These are phyloP conservation scores for Paratinospora sagittata DNA, from an alignment of 164 flowering plant genomes.

Conservation along the genomic window DNA sequence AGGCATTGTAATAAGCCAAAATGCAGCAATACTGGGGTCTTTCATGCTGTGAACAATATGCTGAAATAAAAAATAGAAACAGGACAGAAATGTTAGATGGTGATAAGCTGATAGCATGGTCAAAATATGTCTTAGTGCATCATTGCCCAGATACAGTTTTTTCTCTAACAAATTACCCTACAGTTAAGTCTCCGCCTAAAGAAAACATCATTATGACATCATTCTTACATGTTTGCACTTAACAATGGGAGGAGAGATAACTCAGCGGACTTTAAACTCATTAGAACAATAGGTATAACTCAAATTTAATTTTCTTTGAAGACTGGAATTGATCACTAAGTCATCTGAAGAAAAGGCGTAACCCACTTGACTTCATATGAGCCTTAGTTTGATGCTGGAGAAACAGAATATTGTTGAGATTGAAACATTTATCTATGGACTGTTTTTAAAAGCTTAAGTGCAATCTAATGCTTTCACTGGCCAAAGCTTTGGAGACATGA, in stretches of 20 bases:
- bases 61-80: slow-evolving; percentile 36
- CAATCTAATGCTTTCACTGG: too few relatives aligned
- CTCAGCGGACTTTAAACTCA: not conserved
- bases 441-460: too few relatives aligned
- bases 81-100: slow-evolving; percentile 9
- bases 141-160: not conserved
- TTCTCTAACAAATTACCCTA: not conserved
- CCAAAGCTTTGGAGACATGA: too few relatives aligned
- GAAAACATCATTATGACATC: not conserved
- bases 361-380: too few relatives aligned
- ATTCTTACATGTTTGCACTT: not conserved
- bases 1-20: slow-evolving; percentile 88
- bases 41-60: slow-evolving; percentile 81
- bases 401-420: too few relatives aligned
- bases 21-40: slow-evolving; percentile 92
- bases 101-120: not conserved
- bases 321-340: too few relatives aligned
- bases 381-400: too few relatives aligned
- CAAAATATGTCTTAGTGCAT: not conserved
- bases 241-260: not conserved
- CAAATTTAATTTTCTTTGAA: not conserved
- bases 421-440: too few relatives aligned
- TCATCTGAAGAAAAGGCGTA: too few relatives aligned
- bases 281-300: not conserved
- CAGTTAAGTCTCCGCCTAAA: not conserved